Percentiles rank a stretch among this genome's conserved stretches.
Evolutionary conservation across 23 red algal species (phyloP).

Genomic region (Cyanidioschyzon merolae): DNA sequence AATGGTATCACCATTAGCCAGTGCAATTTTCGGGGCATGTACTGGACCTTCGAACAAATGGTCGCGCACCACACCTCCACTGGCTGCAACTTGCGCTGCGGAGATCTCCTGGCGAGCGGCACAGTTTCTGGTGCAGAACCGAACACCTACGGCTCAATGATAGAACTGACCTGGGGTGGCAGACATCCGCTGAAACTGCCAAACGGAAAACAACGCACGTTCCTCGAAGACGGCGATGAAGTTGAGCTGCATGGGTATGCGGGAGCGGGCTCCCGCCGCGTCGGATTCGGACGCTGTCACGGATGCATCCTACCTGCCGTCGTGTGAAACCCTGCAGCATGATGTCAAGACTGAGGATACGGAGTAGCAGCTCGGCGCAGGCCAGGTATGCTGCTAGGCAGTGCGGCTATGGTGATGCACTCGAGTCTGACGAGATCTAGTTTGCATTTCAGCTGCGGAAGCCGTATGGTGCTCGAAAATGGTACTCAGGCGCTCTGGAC

Average conservation of each 20-base stretch:
- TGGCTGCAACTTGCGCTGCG: conserved; percentile 35
- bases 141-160: conserved; percentile 22
- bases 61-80: conserved; percentile 40
- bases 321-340: neutral
- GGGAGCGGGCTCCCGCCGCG: neutral
- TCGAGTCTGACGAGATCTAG: no score
- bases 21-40: conserved; percentile 35
- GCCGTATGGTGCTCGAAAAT: no score
- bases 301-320: conserved; percentile 22
- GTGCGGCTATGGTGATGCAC: no score
- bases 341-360: no score
- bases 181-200: conserved; percentile 28
- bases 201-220: conserved; percentile 24
- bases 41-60: conserved; percentile 49
- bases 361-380: no score
- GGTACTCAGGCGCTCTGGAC: no score
- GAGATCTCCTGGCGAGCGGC: conserved; percentile 34
- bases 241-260: conserved; percentile 31
- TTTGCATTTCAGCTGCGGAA: no score
- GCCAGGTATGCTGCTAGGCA: no score
- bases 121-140: conserved; percentile 20
- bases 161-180: conserved; percentile 59
- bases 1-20: neutral
- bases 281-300: conserved; percentile 22
- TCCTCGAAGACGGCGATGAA: conserved; percentile 51